Percentiles rank a stretch among this genome's conserved stretches.
These are phyloP conservation scores for Colletotrichum navitas DNA, from an alignment of 2,329 filamentous ascomycete genomes.

Conservation along the genomic window DNA sequence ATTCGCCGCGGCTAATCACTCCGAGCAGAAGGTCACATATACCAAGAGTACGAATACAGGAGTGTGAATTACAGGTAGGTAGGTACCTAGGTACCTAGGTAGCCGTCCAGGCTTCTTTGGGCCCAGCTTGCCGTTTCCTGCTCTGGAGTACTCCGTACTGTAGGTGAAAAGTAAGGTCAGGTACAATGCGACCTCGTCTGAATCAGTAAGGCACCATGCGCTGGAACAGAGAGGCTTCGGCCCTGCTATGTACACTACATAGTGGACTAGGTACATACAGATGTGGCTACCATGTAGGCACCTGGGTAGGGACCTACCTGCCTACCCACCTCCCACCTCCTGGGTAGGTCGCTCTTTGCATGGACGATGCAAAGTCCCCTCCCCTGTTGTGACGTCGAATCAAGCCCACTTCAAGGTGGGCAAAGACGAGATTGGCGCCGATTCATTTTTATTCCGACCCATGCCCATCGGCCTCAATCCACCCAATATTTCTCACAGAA, in stretches of 20 bases:
- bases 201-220: conserved; percentile 13
- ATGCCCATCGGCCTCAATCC: conserved; percentile 14
- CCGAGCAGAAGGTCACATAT: neutral
- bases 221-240: neutral
- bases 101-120: neutral
- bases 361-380: neutral
- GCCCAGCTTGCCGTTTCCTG: neutral
- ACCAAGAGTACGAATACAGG: neutral
- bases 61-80: no score
- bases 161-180: conserved; percentile 7
- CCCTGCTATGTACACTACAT: neutral
- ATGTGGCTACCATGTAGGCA: neutral
- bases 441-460: conserved; percentile 37
- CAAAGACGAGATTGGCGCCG: conserved; percentile 40
- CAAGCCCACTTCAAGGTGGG: conserved; percentile 35
- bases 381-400: conserved; percentile 39
- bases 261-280: no score
- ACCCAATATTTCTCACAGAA: neutral
- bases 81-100: neutral
- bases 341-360: no score
- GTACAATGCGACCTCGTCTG: conserved; percentile 25
- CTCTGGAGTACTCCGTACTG: neutral
- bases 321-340: neutral
- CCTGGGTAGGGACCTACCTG: neutral
- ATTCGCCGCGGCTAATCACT: neutral